A percentile compares a stretch with the other conserved stretches of the same genome.
phyloP scores from a whole-genome alignment of 192 early-diverging fungal genomes.

The Podochytrium sp. region DNA sequence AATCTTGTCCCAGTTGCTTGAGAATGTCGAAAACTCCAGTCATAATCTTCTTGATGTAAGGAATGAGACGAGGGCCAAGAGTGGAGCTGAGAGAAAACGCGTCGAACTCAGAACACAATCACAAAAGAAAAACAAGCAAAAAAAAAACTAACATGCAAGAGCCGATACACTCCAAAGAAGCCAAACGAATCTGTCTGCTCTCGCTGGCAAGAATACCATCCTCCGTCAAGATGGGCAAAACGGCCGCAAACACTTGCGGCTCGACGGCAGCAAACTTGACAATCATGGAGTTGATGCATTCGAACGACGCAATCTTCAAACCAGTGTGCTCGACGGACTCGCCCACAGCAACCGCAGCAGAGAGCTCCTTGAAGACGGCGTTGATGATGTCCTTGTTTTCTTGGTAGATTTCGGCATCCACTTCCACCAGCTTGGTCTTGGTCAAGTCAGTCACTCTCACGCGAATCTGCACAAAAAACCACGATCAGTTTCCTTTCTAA shows the following conservation, averaged over 20 bases:
- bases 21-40: slow-evolving; percentile 62
- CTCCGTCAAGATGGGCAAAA: slow-evolving; percentile 49
- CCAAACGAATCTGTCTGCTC: slow-evolving; percentile 35
- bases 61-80: slow-evolving; percentile 77
- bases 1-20: slow-evolving; percentile 31
- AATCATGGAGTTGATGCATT: slow-evolving; percentile 79
- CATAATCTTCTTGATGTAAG: slow-evolving; percentile 83
- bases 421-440: slow-evolving; percentile 64
- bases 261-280: slow-evolving; percentile 64
- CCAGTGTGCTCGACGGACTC: slow-evolving; percentile 34
- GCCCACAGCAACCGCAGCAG: slow-evolving; percentile 41
- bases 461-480: slow-evolving; percentile 49
- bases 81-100: slow-evolving; percentile 48
- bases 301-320: slow-evolving; percentile 73
- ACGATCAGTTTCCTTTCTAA: neutral
- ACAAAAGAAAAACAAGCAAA: neutral
- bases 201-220: slow-evolving; percentile 12
- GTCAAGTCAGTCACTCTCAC: slow-evolving; percentile 69
- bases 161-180: slow-evolving; percentile 58
- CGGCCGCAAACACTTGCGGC: slow-evolving; percentile 61
- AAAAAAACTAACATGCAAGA: slow-evolving; percentile 19
- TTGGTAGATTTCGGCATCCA: slow-evolving; percentile 52
- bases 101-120: neutral
- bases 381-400: slow-evolving; percentile 52
- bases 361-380: slow-evolving; percentile 53